Conservation (phyloP, 257 asterid genomes). For the Scutellaria galericulata region DNA sequence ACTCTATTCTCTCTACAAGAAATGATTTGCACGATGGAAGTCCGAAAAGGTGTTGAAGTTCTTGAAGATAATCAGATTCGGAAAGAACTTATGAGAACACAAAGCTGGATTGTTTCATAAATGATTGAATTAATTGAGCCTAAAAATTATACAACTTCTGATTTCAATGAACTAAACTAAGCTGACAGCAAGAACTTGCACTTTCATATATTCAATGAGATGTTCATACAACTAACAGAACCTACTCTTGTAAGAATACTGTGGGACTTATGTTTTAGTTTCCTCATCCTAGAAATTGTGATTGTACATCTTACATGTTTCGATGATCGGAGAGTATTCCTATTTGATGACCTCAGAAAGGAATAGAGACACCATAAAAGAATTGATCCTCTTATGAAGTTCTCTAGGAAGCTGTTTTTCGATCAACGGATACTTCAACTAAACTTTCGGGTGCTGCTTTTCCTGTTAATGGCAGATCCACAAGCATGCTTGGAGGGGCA, state of each 20-base stretch:
- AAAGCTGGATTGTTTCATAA: background rate
- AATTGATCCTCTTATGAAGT: slow-evolving; percentile 29
- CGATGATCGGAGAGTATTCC: slow-evolving; percentile 1
- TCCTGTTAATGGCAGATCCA: slow-evolving; percentile 68
- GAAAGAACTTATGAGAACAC: background rate
- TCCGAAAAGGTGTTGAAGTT: background rate
- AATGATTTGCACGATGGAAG: background rate
- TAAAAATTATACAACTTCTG: background rate
- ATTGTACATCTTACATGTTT: slow-evolving; percentile 37
- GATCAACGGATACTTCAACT: slow-evolving; percentile 67
- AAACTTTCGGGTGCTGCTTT: slow-evolving; percentile 60
- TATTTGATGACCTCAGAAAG: slow-evolving; percentile 6
- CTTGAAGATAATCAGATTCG: slow-evolving; percentile 1
- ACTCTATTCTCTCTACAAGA: background rate
- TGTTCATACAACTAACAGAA: slow-evolving; percentile 24
- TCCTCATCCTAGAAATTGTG: slow-evolving; percentile 24
- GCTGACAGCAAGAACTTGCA: slow-evolving; percentile 35
- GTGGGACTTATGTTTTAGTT: slow-evolving; percentile 3
- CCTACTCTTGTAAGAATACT: slow-evolving; percentile 15
- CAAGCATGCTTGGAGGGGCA: slow-evolving; percentile 82
- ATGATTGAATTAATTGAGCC: slow-evolving; percentile 3
- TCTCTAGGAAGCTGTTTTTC: slow-evolving; percentile 57
- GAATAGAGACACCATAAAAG: slow-evolving; percentile 17
- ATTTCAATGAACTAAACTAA: slow-evolving; percentile 16
- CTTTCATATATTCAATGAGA: slow-evolving; percentile 19